phyloP scores from a whole-genome alignment of 2,329 filamentous ascomycete genomes.

The Fusarium coffeatum region DNA sequence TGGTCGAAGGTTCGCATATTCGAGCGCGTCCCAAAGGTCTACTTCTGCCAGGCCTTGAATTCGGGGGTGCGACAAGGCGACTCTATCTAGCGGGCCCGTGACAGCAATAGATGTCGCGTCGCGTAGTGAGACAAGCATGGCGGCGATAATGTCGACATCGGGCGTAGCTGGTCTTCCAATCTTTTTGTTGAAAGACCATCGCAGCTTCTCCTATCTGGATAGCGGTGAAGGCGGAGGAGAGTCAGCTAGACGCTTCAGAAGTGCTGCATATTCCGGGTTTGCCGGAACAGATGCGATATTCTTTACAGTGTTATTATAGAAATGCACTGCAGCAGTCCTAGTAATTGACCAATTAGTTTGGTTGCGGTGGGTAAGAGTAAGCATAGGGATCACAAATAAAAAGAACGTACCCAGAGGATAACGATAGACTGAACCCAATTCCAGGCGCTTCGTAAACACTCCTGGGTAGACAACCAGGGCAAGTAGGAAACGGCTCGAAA shows the following conservation, averaged over 20 bases:
- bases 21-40: conserved; percentile 4
- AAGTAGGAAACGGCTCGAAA: background rate
- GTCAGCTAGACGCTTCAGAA: conserved; percentile 3
- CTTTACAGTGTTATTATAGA: background rate
- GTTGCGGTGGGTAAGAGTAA: background rate
- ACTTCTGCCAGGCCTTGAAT: background rate
- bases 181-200: conserved; percentile 19
- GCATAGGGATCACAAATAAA: background rate
- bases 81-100: background rate
- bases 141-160: background rate
- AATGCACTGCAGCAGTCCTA: background rate
- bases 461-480: background rate
- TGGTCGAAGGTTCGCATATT: background rate
- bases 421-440: background rate
- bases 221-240: background rate
- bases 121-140: background rate
- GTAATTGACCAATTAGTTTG: background rate
- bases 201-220: background rate
- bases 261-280: background rate
- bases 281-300: background rate
- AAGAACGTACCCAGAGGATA: background rate
- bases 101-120: background rate
- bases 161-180: conserved; percentile 7
- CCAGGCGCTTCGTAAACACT: conserved; percentile 1
- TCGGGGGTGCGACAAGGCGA: background rate